These are phyloP conservation scores for Russula virescens DNA, from an alignment of 768 basidiomycete species.

Conservation along the genomic window DNA sequence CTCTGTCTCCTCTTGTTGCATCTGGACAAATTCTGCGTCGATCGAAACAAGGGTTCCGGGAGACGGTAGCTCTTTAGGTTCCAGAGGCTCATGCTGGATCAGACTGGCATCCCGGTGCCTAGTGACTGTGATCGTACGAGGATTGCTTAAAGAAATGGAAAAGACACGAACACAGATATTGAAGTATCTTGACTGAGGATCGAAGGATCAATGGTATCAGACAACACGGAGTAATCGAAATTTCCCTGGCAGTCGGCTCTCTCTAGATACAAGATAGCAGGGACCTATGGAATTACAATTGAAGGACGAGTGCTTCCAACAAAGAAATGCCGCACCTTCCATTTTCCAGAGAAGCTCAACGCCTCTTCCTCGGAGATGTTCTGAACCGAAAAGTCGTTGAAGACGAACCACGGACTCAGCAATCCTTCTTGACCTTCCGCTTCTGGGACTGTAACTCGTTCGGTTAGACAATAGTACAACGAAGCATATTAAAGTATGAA, in stretches of 20 bases:
- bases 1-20: slow-evolving; percentile 98
- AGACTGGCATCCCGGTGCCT: slow-evolving; percentile 70
- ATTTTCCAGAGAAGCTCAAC: slow-evolving; percentile 76
- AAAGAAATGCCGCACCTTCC: slow-evolving; percentile 63
- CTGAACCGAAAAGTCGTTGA: slow-evolving; percentile 93
- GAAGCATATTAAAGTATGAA: slow-evolving; percentile 30
- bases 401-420: slow-evolving; percentile 78
- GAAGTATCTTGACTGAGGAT: slow-evolving; percentile 85
- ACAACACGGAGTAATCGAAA: slow-evolving; percentile 62
- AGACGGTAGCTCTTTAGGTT: slow-evolving; percentile 68
- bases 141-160: background rate
- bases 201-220: slow-evolving; percentile 59
- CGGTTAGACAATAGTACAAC: background rate
- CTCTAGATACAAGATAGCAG: slow-evolving; percentile 87
- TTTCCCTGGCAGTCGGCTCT: slow-evolving; percentile 52
- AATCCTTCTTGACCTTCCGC: slow-evolving; percentile 36
- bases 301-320: background rate
- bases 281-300: slow-evolving; percentile 50
- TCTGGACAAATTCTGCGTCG: slow-evolving; percentile 95
- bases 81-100: slow-evolving; percentile 75
- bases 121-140: background rate
- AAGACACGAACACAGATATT: slow-evolving; percentile 62
- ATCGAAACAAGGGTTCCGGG: slow-evolving; percentile 90
- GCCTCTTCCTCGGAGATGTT: slow-evolving; percentile 85
- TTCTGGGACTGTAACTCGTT: slow-evolving; percentile 54